Percentiles rank a stretch among this genome's conserved stretches.
phyloP scores from a whole-genome alignment of 331 rosid species.

The Saraca asoca region DNA sequence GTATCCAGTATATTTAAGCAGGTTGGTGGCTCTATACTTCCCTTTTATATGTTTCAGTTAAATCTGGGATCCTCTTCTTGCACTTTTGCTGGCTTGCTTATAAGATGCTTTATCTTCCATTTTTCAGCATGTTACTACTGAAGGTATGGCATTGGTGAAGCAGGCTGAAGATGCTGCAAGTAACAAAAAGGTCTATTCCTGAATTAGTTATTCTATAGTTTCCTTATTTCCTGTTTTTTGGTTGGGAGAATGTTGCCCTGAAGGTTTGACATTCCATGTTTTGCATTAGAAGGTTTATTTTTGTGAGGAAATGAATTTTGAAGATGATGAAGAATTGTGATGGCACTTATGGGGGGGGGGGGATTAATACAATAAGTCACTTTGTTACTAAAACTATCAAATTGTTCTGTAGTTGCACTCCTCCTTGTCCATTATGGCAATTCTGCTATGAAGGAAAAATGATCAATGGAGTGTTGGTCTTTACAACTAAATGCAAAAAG shows the following conservation, averaged over 20 bases:
- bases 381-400: too few relatives aligned
- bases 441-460: too few relatives aligned
- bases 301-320: too few relatives aligned
- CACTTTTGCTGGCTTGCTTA: constrained; percentile 25
- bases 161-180: constrained; percentile 94
- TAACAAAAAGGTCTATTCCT: constrained; percentile 63
- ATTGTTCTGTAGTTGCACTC: too few relatives aligned
- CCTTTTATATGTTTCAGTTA: constrained; percentile 5
- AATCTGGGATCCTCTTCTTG: constrained; percentile 5
- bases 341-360: too few relatives aligned
- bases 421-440: too few relatives aligned
- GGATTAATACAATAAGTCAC: too few relatives aligned
- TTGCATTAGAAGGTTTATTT: neutral
- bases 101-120: constrained; percentile 27
- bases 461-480: too few relatives aligned
- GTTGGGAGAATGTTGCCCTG: neutral
- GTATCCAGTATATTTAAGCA: constrained; percentile 81
- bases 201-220: constrained; percentile 28
- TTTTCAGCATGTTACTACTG: constrained; percentile 84
- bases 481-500: too few relatives aligned
- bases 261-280: constrained; percentile 4
- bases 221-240: too few relatives aligned
- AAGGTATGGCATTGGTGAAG: constrained; percentile 88
- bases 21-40: constrained; percentile 47
- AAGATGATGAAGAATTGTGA: too few relatives aligned